Conservation (phyloP, 352 stramenopile genomes). For the Hyaloperonospora brassicae region DNA sequence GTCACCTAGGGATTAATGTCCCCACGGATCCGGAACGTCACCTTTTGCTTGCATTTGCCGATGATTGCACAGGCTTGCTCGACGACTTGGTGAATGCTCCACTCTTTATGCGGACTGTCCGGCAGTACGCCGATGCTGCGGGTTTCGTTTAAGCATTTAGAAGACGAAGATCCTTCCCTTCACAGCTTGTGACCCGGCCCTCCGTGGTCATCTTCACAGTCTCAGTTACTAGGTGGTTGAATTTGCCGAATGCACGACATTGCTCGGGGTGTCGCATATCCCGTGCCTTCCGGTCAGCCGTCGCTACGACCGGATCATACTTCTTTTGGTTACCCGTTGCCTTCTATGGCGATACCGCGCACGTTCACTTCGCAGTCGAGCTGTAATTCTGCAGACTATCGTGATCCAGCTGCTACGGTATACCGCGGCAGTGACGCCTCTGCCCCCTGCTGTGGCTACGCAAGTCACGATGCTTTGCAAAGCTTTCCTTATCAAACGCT, state of each 20-base stretch:
- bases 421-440: slow-evolving; percentile 2
- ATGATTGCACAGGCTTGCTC: slow-evolving; percentile 13
- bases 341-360: slow-evolving; percentile 3
- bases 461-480: slow-evolving; percentile 6
- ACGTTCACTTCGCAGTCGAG: slow-evolving; percentile 1
- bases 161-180: background rate
- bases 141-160: slow-evolving; percentile 2
- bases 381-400: slow-evolving; percentile 7
- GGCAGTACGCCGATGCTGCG: background rate
- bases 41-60: slow-evolving; percentile 10
- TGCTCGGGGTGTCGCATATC: slow-evolving; percentile 3
- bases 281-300: slow-evolving; percentile 1
- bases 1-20: slow-evolving; percentile 2
- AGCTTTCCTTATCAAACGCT: slow-evolving; percentile 9
- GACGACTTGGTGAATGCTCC: background rate
- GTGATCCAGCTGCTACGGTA: slow-evolving; percentile 7
- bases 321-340: background rate
- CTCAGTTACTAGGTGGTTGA: background rate
- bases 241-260: background rate
- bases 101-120: background rate
- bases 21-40: background rate
- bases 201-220: background rate
- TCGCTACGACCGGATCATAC: background rate
- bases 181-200: background rate
- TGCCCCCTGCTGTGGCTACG: background rate